Evolutionary conservation across 1,284 basidiomycete genomes (phyloP).

Genomic region (Ceratobasidium sp.): DNA sequence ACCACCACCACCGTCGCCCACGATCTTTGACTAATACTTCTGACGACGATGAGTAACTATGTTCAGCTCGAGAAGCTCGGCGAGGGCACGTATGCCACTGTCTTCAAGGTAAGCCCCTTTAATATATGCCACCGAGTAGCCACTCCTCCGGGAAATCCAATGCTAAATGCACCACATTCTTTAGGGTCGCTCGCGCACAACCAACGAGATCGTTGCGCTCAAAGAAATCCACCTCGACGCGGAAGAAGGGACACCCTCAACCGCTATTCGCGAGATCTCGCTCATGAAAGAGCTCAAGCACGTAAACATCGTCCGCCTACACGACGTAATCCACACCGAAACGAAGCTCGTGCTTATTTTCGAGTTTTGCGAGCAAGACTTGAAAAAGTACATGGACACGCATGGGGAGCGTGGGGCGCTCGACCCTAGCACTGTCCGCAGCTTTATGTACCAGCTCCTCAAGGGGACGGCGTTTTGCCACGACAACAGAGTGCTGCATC

Average conservation of each 20-base stretch:
- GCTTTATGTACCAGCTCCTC: slow-evolving; percentile 96
- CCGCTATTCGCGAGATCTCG: slow-evolving; percentile 94
- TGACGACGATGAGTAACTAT: slow-evolving; percentile 52
- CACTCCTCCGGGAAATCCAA: neutral
- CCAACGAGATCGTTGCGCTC: slow-evolving; percentile 88
- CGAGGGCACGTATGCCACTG: slow-evolving; percentile 89
- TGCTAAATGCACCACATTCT: slow-evolving; percentile 44
- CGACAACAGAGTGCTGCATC: slow-evolving; percentile 96
- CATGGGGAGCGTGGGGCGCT: slow-evolving; percentile 96
- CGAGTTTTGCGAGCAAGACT: slow-evolving; percentile 97
- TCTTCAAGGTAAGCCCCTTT: slow-evolving; percentile 76
- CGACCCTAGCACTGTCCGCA: slow-evolving; percentile 91
- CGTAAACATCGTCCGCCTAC: slow-evolving; percentile 92
- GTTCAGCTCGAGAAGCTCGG: slow-evolving; percentile 87
- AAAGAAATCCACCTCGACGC: slow-evolving; percentile 97
- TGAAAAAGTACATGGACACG: slow-evolving; percentile 99
- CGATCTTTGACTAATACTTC: slow-evolving; percentile 42
- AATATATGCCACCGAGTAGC: neutral
- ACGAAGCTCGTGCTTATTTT: slow-evolving; percentile 98
- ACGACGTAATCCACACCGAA: slow-evolving; percentile 99
- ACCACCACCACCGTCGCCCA: slow-evolving; percentile 19
- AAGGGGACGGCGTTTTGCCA: slow-evolving; percentile 99
- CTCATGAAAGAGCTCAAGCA: slow-evolving; percentile 98
- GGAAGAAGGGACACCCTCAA: slow-evolving; percentile 94
- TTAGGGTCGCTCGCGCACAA: slow-evolving; percentile 84